phyloP scores from a whole-genome alignment of 1,139 yeast genomes.

The Protomyces macrosporus region DNA sequence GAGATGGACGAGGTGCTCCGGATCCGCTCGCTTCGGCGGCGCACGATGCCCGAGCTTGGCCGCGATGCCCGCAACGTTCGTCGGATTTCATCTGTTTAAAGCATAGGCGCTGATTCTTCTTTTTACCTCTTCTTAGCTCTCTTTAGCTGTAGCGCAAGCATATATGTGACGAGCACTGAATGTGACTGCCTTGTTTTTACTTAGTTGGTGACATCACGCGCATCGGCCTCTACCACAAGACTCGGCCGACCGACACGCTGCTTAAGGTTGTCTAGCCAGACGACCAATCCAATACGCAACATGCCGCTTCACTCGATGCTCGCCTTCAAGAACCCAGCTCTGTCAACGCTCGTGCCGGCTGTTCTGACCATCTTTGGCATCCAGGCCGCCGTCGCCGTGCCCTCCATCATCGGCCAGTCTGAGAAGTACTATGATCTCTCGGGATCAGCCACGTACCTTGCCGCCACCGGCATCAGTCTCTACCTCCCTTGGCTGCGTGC shows the following conservation, averaged over 20 bases:
- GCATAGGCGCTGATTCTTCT: not conserved
- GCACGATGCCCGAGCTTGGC: not conserved
- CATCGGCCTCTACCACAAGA: not conserved
- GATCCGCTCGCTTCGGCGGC: not conserved
- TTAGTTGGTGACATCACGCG: not conserved
- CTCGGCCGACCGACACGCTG: not conserved
- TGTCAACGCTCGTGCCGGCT: constrained; percentile 12
- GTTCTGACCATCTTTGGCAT: constrained; percentile 16
- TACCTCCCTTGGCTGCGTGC: constrained; percentile 23
- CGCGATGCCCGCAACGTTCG: not conserved
- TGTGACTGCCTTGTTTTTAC: not conserved
- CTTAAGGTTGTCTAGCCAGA: too few relatives aligned
- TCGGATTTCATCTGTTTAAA: not conserved
- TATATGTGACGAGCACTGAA: not conserved
- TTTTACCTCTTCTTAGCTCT: not conserved
- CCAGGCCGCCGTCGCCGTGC: constrained; percentile 18
- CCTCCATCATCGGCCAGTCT: constrained; percentile 18
- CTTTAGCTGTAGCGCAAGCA: not conserved
- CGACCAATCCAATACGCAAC: not conserved
- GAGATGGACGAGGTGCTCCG: constrained; percentile 3
- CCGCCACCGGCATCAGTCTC: constrained; percentile 15
- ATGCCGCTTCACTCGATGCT: constrained; percentile 16
- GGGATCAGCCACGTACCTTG: constrained; percentile 13
- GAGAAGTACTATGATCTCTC: constrained; percentile 23
- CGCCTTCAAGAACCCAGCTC: constrained; percentile 19